Conservation (phyloP, 139 green algal genomes). For the Spirogloea muscicola region DNA sequence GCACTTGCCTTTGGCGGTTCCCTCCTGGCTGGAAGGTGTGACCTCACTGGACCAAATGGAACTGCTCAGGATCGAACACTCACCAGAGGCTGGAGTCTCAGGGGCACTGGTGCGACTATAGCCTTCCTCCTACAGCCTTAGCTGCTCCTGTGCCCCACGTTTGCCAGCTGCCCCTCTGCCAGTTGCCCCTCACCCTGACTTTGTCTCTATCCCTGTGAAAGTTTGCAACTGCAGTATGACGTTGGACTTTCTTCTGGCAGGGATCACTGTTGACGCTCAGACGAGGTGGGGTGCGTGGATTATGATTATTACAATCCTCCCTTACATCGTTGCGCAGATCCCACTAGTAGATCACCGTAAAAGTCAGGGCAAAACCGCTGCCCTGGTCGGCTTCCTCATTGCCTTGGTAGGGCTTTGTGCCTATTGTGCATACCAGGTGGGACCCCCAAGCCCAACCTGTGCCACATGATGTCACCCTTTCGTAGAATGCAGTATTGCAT, state of each 20-base stretch:
- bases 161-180: no score
- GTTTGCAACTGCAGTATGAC: no score
- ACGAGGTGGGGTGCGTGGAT: constrained; percentile 51
- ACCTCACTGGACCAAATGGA: constrained; percentile 43
- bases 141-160: no score
- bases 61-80: constrained; percentile 20
- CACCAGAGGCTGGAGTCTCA: not conserved
- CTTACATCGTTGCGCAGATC: constrained; percentile 44
- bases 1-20: constrained; percentile 56
- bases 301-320: constrained; percentile 38
- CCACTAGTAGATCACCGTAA: constrained; percentile 22
- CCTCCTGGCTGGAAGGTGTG: constrained; percentile 50
- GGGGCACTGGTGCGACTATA: no score
- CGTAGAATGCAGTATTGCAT: no score
- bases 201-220: no score
- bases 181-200: no score
- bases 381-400: constrained; percentile 16
- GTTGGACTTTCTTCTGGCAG: no score
- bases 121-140: no score
- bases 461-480: no score
- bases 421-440: constrained; percentile 59
- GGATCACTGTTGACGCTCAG: constrained; percentile 50
- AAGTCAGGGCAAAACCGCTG: not conserved
- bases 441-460: no score
- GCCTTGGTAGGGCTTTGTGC: constrained; percentile 43